phyloP scores from a whole-genome alignment of 2,329 filamentous ascomycete species.

The Pseudogymnoascus destructans region DNA sequence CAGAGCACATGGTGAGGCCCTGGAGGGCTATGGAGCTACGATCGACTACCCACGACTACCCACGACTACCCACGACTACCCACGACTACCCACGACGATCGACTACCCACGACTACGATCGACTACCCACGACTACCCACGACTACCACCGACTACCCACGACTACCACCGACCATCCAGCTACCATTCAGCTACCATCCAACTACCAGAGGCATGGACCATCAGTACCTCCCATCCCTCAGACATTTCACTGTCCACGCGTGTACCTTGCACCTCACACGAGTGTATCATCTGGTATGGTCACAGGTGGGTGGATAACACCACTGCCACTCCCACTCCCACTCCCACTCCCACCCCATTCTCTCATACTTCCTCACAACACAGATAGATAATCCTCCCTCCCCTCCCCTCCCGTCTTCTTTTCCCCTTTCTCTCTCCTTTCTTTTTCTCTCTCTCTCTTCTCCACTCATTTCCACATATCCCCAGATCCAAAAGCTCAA shows the following conservation, averaged over 20 bases:
- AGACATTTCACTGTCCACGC: neutral
- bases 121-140: neutral
- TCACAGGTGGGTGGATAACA: slow-evolving; percentile 2
- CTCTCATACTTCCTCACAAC: neutral
- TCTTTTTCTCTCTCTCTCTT: neutral
- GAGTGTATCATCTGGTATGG: slow-evolving; percentile 2
- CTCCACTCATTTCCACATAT: neutral
- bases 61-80: neutral
- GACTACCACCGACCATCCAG: neutral
- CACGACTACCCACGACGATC: too few species aligned
- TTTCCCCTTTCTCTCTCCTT: neutral
- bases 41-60: neutral
- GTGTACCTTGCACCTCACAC: neutral
- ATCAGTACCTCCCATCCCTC: neutral
- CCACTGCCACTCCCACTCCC: too few species aligned
- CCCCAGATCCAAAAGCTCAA: neutral
- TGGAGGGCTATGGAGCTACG: neutral
- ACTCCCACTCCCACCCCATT: too few species aligned
- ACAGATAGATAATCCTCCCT: slow-evolving; percentile 2
- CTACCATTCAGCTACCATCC: neutral
- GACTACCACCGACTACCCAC: neutral
- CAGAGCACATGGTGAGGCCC: neutral
- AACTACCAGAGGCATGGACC: neutral
- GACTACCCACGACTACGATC: too few species aligned
- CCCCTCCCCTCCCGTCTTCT: neutral